Evolutionary conservation across 202 grass and related monocot genomes (phyloP).

Genomic region (Setaria italica): DNA sequence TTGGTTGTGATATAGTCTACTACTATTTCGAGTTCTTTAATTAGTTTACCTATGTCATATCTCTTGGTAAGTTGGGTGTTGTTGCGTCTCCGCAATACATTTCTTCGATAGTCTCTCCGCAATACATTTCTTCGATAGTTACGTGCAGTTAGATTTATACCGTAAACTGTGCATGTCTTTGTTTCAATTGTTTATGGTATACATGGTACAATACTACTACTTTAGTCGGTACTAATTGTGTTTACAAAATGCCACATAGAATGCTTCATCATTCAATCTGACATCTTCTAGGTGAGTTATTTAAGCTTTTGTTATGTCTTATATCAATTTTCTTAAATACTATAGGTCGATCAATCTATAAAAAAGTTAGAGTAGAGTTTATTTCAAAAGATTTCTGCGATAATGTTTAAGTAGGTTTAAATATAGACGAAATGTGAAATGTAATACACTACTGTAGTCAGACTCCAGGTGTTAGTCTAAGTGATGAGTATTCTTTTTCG

Average conservation of each 20-base stretch:
- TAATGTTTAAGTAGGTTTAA: not conserved
- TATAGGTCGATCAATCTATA: not conserved
- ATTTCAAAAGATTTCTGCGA: not conserved
- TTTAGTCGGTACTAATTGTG: not conserved
- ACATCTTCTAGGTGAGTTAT: not conserved
- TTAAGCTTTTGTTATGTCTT: not conserved
- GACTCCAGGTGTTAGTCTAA: not conserved
- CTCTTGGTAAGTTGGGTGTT: not conserved
- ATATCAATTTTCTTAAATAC: not conserved
- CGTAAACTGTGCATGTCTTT: not conserved
- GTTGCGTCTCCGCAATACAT: not conserved
- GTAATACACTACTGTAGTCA: not conserved
- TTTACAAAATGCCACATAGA: not conserved
- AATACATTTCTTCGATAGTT: not conserved
- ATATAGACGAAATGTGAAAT: not conserved
- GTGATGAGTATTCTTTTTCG: not conserved
- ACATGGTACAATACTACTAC: not conserved
- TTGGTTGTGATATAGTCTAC: not conserved
- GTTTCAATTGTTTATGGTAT: not conserved
- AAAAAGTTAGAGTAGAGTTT: not conserved
- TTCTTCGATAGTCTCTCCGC: not conserved
- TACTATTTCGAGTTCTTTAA: not conserved
- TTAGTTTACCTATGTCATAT: not conserved
- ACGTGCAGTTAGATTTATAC: not conserved
- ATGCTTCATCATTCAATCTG: not conserved